phyloP scores from a whole-genome alignment of 345 rosid genomes.

The Odontarrhena argentea region DNA sequence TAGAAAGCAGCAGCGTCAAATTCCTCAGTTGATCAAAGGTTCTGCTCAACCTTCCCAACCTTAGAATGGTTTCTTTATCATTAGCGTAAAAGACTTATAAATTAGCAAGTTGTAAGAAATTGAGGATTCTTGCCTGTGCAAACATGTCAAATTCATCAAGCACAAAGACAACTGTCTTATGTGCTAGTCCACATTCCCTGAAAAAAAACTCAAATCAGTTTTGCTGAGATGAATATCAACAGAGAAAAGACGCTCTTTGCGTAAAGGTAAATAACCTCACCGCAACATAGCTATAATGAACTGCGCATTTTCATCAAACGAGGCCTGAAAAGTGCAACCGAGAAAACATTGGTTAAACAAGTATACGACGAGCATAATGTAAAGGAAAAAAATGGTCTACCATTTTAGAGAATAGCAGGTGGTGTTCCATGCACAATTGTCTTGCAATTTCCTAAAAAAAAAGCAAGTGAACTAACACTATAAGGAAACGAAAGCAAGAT shows the following conservation, averaged over 20 bases:
- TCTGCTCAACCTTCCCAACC: conserved; percentile 2
- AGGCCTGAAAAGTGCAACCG: conserved; percentile 61
- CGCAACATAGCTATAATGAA: conserved; percentile 82
- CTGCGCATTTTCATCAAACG: conserved; percentile 88
- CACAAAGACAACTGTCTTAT: conserved; percentile 82
- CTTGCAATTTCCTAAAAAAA: conserved; percentile 77
- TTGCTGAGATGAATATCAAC: conserved; percentile 14
- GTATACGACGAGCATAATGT: neutral
- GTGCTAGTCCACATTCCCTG: conserved; percentile 98
- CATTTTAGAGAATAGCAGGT: conserved; percentile 82
- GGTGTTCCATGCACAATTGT: conserved; percentile 84
- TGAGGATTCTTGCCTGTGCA: conserved; percentile 70
- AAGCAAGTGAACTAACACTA: too few relatives aligned
- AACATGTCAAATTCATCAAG: conserved; percentile 93
- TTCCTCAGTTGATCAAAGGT: conserved; percentile 7
- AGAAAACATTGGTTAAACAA: conserved; percentile 13
- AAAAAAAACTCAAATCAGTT: conserved; percentile 25
- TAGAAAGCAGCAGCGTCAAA: conserved; percentile 6
- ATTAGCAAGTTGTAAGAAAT: neutral
- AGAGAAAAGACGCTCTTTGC: conserved; percentile 9
- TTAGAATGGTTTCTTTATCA: conserved; percentile 8
- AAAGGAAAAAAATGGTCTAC: conserved; percentile 41
- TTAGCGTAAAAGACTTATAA: neutral
- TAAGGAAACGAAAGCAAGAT: neutral
- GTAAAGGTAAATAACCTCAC: conserved; percentile 45